Evolutionary conservation across 768 basidiomycete genomes (phyloP).

Genomic region (Boletus subcaerulescens): DNA sequence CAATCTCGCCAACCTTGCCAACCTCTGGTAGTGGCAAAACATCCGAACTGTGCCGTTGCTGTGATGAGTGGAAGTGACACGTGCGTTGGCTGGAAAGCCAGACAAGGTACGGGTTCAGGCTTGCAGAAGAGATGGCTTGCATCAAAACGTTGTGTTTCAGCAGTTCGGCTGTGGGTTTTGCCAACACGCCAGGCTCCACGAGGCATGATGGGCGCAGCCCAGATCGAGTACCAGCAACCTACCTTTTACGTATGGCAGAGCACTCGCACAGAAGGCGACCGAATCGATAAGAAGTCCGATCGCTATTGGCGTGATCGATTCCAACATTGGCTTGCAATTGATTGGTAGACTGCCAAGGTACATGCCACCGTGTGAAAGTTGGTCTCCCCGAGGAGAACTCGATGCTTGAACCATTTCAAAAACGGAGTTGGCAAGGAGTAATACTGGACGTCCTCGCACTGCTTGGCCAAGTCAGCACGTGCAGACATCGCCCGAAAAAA

Average conservation of each 20-base stretch:
- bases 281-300: not conserved
- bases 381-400: not conserved
- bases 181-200: conserved; percentile 17
- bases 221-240: not conserved
- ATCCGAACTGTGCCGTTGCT: not conserved
- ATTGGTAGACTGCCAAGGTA: conserved; percentile 8
- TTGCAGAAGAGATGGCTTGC: not conserved
- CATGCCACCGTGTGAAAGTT: not conserved
- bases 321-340: not conserved
- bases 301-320: not conserved
- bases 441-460: not conserved
- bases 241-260: conserved; percentile 1
- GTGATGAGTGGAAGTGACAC: not conserved
- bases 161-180: too few species aligned
- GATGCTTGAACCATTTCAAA: not conserved
- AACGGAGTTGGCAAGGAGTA: not conserved
- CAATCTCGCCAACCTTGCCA: not conserved
- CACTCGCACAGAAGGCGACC: not conserved
- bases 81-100: not conserved
- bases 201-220: conserved; percentile 7
- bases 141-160: conserved; percentile 11
- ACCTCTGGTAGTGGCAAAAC: not conserved
- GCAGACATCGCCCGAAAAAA: not conserved
- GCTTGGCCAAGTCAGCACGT: not conserved
- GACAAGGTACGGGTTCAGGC: not conserved